A percentile compares a stretch with the other conserved stretches of the same genome.
Conservation (phyloP, 2,329 filamentous ascomycete genomes). For the Fusarium robinianum region DNA sequence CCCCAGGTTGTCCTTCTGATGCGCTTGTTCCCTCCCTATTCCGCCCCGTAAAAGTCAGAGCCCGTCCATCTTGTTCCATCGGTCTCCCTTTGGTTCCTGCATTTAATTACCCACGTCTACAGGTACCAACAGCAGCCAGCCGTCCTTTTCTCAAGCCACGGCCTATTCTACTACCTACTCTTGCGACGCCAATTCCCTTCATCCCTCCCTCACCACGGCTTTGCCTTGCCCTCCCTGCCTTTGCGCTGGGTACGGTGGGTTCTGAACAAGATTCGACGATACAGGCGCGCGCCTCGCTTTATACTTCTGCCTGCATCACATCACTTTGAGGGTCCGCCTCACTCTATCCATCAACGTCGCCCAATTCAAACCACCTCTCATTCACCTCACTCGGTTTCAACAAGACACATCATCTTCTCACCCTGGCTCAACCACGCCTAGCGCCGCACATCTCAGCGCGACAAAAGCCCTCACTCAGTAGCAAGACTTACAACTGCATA, state of each 20-base stretch:
- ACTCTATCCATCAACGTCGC: too few species aligned
- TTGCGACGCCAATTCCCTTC: too few species aligned
- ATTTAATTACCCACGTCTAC: constrained; percentile 27
- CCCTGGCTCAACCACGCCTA: constrained; percentile 27
- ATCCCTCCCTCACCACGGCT: too few species aligned
- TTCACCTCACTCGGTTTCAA: constrained; percentile 30
- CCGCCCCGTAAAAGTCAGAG: constrained; percentile 25
- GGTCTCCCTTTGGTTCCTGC: constrained; percentile 28
- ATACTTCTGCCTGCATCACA: too few species aligned
- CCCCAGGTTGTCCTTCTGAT: constrained; percentile 33
- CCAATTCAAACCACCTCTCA: too few species aligned
- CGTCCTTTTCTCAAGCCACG: constrained; percentile 24
- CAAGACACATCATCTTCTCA: constrained; percentile 24
- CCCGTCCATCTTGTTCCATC: constrained; percentile 14
- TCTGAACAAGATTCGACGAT: too few species aligned
- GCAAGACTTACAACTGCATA: constrained; percentile 16
- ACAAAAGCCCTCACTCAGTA: constrained; percentile 25
- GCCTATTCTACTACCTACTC: constrained; percentile 22
- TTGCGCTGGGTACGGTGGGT: too few species aligned
- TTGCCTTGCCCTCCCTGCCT: too few species aligned
- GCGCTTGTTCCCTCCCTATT: constrained; percentile 15
- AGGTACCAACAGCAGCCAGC: constrained; percentile 10
- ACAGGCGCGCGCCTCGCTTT: too few species aligned
- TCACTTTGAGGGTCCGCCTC: too few species aligned
- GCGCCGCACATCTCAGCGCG: constrained; percentile 19